Evolutionary conservation across 352 stramenopile species (phyloP).

Genomic region (Globisporangium orthogonon): DNA sequence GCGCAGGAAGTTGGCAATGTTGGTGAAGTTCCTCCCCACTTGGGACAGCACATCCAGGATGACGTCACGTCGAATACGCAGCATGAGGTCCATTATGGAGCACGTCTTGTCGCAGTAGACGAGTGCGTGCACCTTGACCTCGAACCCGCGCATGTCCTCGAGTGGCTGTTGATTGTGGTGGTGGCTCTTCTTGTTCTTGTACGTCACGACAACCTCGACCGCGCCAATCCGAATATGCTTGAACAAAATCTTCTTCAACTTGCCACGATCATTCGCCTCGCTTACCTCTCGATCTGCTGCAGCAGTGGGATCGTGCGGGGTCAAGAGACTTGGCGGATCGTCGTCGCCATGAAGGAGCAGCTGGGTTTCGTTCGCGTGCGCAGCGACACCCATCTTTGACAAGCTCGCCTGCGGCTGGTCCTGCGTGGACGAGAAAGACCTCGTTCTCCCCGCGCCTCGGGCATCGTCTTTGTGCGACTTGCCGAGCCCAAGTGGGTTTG

Average conservation of each 20-base stretch:
- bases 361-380: conserved; percentile 22
- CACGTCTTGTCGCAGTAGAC: conserved; percentile 87
- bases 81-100: conserved; percentile 57
- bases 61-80: conserved; percentile 74
- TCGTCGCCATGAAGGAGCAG: conserved; percentile 9
- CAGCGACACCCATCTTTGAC: conserved; percentile 7
- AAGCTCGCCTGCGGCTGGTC: conserved; percentile 41
- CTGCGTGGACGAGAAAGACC: conserved; percentile 15
- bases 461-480: conserved; percentile 17
- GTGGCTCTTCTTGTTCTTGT: conserved; percentile 67
- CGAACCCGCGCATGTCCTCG: conserved; percentile 82
- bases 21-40: conserved; percentile 82
- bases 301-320: not conserved
- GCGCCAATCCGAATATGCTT: conserved; percentile 75
- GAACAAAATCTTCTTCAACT: conserved; percentile 64
- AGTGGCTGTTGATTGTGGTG: conserved; percentile 34
- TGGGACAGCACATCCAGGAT: conserved; percentile 80
- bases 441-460: not conserved
- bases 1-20: conserved; percentile 76
- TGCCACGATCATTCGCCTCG: conserved; percentile 37
- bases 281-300: conserved; percentile 14
- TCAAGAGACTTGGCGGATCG: not conserved
- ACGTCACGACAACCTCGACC: conserved; percentile 71
- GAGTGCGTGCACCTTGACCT: conserved; percentile 80
- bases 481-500: conserved; percentile 42